Evolutionary conservation across 345 rosid genomes (phyloP), one percentile per base, ranked within the genome.

Genomic region (Excoecaria agallocha): DNA sequence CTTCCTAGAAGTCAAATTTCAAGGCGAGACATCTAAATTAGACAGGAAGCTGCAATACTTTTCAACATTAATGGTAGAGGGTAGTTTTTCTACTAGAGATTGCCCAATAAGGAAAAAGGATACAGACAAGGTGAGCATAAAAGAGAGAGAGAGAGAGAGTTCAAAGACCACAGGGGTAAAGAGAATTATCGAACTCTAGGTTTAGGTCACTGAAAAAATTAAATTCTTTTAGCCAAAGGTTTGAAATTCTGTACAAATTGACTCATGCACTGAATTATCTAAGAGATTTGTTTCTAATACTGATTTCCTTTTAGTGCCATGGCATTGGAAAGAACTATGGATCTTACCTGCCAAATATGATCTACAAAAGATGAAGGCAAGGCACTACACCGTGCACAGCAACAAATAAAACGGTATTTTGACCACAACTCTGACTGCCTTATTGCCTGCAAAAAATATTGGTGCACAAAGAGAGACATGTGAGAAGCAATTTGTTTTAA

Each of bases 401-500:
- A 65, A 79, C 98, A 93, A 4, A 70, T 24, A 82, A 93, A 93
- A 54, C 83, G 83, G 83, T 91, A 89, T 73, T 90, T 91, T 2
- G 84, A 76, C 89, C 85, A 88, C 79, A 91, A 70, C 74, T 90
- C 96, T 15, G 87, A 80, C 70, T 81, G 88, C 81, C 96, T 89
- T 76, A 79, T 71, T 75, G 77, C 88, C 98, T 93, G 74, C 22
- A 25, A 19, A 64, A 39, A 59, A 58, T 9, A 63, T 57, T 16
- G 6, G 49, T 68, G 8, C 16, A 54, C 15, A 61, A 19, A 12
- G 8, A 8, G 6, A 10, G 15, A 59, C 16, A 64, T 64, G 22
- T 6, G 2, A 41, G 15, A 38, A 64, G 25, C 38, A 25, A 25
- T 12, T 39, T 64, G 24, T 19, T 64, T 39, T 38, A n/a, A 39